A percentile compares a stretch with the other conserved stretches of the same genome.
Evolutionary conservation across 2,329 filamentous ascomycete genomes (phyloP).

Genomic region (Microdochium paspali): DNA sequence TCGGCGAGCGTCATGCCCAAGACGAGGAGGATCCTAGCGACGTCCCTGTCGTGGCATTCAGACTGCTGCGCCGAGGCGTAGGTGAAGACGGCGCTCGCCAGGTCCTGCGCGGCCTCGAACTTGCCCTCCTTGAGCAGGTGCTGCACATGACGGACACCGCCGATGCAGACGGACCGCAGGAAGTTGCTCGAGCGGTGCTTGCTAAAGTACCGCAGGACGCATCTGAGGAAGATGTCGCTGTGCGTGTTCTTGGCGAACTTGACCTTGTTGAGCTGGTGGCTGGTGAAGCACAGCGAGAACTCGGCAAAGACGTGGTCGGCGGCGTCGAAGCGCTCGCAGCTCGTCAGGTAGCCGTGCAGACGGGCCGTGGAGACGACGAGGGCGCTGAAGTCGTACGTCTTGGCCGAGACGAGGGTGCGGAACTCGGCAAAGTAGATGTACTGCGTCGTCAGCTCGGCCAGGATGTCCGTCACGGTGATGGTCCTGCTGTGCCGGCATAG

Average conservation of each 20-base stretch:
- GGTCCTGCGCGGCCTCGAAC: not conserved
- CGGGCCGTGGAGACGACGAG: not conserved
- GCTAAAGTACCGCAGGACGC: not conserved
- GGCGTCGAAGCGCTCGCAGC: not conserved
- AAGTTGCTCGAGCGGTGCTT: not conserved
- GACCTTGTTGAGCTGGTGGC: not conserved
- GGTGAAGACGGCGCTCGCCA: not conserved
- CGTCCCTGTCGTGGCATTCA: not conserved
- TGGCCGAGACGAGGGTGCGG: not conserved
- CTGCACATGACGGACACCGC: not conserved
- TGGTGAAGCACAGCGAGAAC: not conserved
- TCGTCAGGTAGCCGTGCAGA: not conserved
- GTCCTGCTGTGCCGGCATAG: not conserved
- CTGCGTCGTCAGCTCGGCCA: not conserved
- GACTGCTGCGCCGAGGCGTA: not conserved
- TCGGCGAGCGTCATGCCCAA: not conserved
- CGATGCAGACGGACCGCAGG: not conserved
- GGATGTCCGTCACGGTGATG: not conserved
- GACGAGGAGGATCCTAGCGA: not conserved
- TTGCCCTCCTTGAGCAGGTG: not conserved
- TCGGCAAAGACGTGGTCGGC: not conserved
- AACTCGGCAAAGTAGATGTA: not conserved
- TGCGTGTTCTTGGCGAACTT: not conserved
- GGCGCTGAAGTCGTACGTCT: not conserved
- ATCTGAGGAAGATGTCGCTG: not conserved